These are phyloP conservation scores for Exophiala mesophila DNA, from an alignment of 2,329 filamentous ascomycete genomes.

Conservation along the genomic window DNA sequence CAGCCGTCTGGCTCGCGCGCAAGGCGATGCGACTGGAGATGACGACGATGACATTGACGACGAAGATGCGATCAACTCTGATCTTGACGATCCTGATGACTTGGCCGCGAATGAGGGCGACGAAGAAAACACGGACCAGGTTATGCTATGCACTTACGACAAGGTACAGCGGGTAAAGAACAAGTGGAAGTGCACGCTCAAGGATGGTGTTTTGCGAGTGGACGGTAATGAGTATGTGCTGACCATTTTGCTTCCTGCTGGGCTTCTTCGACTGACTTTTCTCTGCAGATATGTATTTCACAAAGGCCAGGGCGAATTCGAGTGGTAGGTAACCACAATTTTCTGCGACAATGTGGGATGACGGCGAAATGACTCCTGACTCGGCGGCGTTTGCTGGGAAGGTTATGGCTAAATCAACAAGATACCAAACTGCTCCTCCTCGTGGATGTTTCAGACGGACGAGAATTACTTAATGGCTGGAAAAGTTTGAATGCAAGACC, in stretches of 20 bases:
- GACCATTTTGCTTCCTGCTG: not conserved
- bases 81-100: constrained; percentile 92
- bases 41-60: constrained; percentile 60
- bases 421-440: too few relatives aligned
- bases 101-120: constrained; percentile 82
- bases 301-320: constrained; percentile 94
- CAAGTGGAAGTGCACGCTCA: constrained; percentile 98
- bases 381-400: too few relatives aligned
- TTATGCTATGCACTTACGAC: constrained; percentile 99
- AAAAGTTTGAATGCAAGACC: too few relatives aligned
- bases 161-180: constrained; percentile 99
- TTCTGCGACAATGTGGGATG: too few relatives aligned
- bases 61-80: constrained; percentile 96
- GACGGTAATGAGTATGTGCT: constrained; percentile 77
- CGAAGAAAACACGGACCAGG: constrained; percentile 75
- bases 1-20: constrained; percentile 29
- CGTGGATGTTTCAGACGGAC: too few relatives aligned
- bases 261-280: constrained; percentile 20
- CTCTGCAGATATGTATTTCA: constrained; percentile 79
- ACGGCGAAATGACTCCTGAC: too few relatives aligned
- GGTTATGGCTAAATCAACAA: too few relatives aligned
- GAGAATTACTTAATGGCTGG: too few relatives aligned
- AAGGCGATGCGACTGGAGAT: constrained; percentile 55
- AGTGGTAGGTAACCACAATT: constrained; percentile 80
- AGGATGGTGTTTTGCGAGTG: constrained; percentile 90